These are phyloP conservation scores for Sanguinoderma infundibulare DNA, from an alignment of 1,284 basidiomycete genomes.

Conservation along the genomic window DNA sequence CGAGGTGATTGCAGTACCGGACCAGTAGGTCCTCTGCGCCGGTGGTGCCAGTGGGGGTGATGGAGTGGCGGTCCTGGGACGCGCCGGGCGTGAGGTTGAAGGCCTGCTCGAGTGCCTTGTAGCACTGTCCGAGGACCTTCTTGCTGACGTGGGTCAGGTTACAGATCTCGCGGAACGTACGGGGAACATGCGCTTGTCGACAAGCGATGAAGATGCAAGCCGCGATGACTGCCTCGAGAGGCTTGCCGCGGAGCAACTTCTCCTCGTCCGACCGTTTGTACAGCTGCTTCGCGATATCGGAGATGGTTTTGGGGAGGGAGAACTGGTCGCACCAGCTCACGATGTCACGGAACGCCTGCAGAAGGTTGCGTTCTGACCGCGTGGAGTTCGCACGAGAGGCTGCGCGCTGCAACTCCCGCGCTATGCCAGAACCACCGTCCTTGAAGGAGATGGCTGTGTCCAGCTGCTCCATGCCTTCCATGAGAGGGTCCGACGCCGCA, in stretches of 20 bases:
- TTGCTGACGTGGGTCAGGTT: slow-evolving; percentile 93
- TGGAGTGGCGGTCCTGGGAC: slow-evolving; percentile 42
- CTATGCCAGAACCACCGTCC: slow-evolving; percentile 92
- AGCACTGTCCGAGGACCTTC: slow-evolving; percentile 94
- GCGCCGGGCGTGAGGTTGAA: slow-evolving; percentile 86
- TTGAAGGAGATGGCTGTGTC: slow-evolving; percentile 95
- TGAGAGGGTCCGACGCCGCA: slow-evolving; percentile 89
- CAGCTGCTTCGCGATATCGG: slow-evolving; percentile 95
- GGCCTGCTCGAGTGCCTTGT: slow-evolving; percentile 92
- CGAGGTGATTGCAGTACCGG: slow-evolving; percentile 95
- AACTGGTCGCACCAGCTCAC: slow-evolving; percentile 95
- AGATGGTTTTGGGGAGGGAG: slow-evolving; percentile 92
- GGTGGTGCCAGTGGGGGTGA: slow-evolving; percentile 47
- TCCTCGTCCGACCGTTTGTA: slow-evolving; percentile 98
- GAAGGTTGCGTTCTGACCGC: slow-evolving; percentile 83
- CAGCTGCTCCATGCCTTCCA: slow-evolving; percentile 93
- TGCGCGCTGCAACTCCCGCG: slow-evolving; percentile 92
- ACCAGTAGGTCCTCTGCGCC: slow-evolving; percentile 87
- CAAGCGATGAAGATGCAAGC: slow-evolving; percentile 99
- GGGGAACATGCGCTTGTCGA: slow-evolving; percentile 89
- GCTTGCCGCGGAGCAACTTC: slow-evolving; percentile 90
- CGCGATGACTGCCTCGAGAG: slow-evolving; percentile 91
- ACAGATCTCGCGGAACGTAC: slow-evolving; percentile 97
- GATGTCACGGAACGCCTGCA: slow-evolving; percentile 90
- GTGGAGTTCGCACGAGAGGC: slow-evolving; percentile 78